A percentile compares a stretch with the other conserved stretches of the same genome.
These are phyloP conservation scores for Macrolepiota dolichaula DNA, from an alignment of 768 basidiomycete species.

Conservation along the genomic window DNA sequence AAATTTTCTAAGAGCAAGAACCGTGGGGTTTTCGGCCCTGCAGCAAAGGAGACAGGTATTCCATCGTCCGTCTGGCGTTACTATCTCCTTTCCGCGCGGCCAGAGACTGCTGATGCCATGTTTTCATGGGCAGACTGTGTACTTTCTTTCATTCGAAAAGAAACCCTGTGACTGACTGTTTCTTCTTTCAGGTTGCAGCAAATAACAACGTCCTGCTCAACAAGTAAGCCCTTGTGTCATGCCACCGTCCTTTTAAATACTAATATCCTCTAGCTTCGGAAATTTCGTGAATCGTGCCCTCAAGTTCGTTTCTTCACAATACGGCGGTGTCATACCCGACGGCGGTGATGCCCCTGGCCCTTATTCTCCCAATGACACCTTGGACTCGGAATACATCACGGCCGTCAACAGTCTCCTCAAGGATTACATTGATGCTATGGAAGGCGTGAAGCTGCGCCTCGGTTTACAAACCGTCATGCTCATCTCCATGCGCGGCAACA, in stretches of 20 bases:
- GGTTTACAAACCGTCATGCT: constrained; percentile 89
- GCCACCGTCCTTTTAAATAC: neutral
- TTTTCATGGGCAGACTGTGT: constrained; percentile 97
- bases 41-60: constrained; percentile 90
- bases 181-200: constrained; percentile 61
- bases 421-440: constrained; percentile 86
- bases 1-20: constrained; percentile 99
- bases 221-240: constrained; percentile 51
- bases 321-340: constrained; percentile 76
- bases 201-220: constrained; percentile 94
- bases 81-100: constrained; percentile 88
- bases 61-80: constrained; percentile 96
- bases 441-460: constrained; percentile 82
- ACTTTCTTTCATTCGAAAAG: constrained; percentile 23
- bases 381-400: constrained; percentile 73
- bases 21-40: constrained; percentile 95
- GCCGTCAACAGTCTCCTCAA: constrained; percentile 77
- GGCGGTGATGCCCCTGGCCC: constrained; percentile 67
- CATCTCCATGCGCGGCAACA: constrained; percentile 85
- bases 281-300: constrained; percentile 96
- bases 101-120: constrained; percentile 91
- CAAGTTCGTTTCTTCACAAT: constrained; percentile 90
- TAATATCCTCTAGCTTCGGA: constrained; percentile 61
- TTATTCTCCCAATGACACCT: constrained; percentile 60
- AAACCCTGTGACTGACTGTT: constrained; percentile 5